Conservation (phyloP, 441 rosid species). For the Monsonia emarginata region DNA sequence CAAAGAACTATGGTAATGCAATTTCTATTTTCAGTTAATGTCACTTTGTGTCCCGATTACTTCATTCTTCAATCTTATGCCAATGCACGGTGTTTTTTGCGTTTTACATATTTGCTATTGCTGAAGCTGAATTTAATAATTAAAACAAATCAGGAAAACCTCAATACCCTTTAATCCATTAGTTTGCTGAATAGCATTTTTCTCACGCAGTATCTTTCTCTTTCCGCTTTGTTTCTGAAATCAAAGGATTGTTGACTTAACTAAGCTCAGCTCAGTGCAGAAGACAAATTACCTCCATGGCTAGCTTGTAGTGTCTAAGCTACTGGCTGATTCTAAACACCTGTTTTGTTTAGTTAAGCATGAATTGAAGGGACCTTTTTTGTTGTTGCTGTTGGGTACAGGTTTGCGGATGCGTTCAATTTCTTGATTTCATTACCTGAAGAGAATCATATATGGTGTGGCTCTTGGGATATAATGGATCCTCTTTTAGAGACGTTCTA, state of each 20-base stretch:
- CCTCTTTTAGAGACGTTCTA: slow-evolving; percentile 83
- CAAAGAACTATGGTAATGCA: slow-evolving; percentile 72
- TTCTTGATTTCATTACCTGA: slow-evolving; percentile 53
- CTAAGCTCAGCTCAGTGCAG: not conserved
- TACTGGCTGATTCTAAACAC: not conserved
- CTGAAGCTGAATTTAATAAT: not conserved
- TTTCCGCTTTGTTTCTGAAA: not conserved
- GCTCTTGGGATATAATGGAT: slow-evolving; percentile 70
- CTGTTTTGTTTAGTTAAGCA: not conserved
- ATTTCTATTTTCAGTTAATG: not conserved
- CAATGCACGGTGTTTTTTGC: too few species aligned
- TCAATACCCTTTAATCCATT: too few species aligned
- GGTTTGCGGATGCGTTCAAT: slow-evolving; percentile 82
- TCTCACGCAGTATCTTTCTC: too few species aligned
- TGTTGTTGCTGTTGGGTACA: slow-evolving; percentile 18
- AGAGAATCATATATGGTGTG: slow-evolving; percentile 86
- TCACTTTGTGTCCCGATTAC: not conserved
- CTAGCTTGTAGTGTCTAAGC: not conserved
- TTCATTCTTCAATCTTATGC: too few species aligned
- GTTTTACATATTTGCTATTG: not conserved
- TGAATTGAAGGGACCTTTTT: slow-evolving; percentile 7
- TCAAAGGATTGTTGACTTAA: not conserved
- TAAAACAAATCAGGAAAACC: not conserved
- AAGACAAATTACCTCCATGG: not conserved
- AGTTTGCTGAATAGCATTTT: too few species aligned